Evolutionary conservation across 768 basidiomycete genomes (phyloP).

Genomic region (Crepidotus variabilis): DNA sequence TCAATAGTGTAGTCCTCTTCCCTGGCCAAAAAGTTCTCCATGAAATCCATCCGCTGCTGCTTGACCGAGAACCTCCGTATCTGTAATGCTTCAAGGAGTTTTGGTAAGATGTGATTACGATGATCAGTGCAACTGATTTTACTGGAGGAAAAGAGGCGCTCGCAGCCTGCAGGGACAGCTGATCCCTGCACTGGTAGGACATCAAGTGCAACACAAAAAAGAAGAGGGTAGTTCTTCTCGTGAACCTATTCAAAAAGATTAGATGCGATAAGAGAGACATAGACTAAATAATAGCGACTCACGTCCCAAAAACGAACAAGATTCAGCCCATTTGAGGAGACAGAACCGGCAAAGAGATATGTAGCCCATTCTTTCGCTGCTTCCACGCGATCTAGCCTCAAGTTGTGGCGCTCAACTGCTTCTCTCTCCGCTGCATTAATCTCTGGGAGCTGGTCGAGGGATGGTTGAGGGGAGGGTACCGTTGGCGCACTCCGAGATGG

Average conservation of each 20-base stretch:
- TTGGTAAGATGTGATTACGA: conserved; percentile 15
- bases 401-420: neutral
- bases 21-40: neutral
- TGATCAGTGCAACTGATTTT: conserved; percentile 22
- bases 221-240: conserved; percentile 10
- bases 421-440: neutral
- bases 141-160: conserved; percentile 27
- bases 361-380: neutral
- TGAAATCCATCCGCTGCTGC: conserved; percentile 2
- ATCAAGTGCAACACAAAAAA: conserved; percentile 21
- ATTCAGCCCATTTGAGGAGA: neutral
- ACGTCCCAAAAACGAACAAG: conserved; percentile 7
- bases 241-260: neutral
- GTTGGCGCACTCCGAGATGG: neutral
- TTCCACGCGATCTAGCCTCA: neutral
- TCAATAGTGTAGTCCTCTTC: conserved; percentile 4
- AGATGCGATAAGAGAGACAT: too few relatives aligned
- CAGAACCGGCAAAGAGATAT: neutral
- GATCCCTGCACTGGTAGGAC: conserved; percentile 25
- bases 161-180: conserved; percentile 26
- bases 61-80: conserved; percentile 20
- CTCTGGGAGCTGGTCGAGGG: neutral
- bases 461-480: neutral
- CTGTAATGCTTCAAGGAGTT: conserved; percentile 25
- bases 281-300: too few relatives aligned